Evolutionary conservation across 805 yeast genomes (phyloP).

Genomic region (Candida railenensis): DNA sequence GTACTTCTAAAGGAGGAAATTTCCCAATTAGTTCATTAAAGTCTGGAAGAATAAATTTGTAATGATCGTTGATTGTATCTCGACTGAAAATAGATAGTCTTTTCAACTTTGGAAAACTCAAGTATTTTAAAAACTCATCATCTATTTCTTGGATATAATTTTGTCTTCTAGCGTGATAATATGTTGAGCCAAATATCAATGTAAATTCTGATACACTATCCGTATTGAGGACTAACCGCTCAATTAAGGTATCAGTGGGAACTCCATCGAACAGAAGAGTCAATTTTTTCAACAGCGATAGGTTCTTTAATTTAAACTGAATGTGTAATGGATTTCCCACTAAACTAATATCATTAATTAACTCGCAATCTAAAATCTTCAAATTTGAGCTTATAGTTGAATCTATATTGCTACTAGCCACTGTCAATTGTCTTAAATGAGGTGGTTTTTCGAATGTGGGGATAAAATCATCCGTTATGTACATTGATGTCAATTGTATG

Average conservation of each 20-base stretch:
- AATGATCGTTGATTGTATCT: not conserved
- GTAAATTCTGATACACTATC: not conserved
- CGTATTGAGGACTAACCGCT: not conserved
- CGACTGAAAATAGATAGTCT: slow-evolving; percentile 4
- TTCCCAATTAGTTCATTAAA: slow-evolving; percentile 1
- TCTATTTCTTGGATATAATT: slow-evolving; percentile 1
- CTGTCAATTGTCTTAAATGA: not conserved
- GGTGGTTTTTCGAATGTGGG: not conserved
- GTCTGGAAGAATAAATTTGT: slow-evolving; percentile 1
- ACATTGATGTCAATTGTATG: not conserved
- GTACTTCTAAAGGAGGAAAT: not conserved
- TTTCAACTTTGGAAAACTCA: slow-evolving; percentile 1
- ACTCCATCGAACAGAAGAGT: not conserved
- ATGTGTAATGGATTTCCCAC: slow-evolving; percentile 2
- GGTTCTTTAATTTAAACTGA: not conserved
- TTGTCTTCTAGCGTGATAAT: not conserved
- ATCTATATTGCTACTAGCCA: not conserved
- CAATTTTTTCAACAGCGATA: not conserved
- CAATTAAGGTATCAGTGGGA: not conserved
- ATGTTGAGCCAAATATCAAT: slow-evolving; percentile 1
- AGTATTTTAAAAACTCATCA: slow-evolving; percentile 2
- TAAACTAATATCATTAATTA: not conserved
- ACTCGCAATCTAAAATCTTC: not conserved
- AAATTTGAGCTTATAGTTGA: not conserved
- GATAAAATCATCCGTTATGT: not conserved